phyloP scores from a whole-genome alignment of 441 rosid species.

The Dalechampia spathulata region DNA sequence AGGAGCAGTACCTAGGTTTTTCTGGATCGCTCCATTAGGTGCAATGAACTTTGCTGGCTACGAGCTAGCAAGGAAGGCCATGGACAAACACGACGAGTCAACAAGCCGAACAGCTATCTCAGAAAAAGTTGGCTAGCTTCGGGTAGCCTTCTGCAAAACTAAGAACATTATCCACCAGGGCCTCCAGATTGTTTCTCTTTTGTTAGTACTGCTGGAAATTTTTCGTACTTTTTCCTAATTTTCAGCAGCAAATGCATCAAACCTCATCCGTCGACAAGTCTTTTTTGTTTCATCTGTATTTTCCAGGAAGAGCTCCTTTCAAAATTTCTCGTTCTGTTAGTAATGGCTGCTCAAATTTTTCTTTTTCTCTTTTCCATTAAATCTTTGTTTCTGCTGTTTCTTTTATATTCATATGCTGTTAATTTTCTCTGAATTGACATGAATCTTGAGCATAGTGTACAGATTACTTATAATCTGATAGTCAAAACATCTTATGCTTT shows the following conservation, averaged over 20 bases:
- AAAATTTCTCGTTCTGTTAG: not conserved
- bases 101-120: constrained; percentile 22
- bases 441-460: not conserved
- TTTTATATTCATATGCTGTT: constrained; percentile 23
- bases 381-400: not conserved
- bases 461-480: too few relatives aligned
- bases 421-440: not conserved
- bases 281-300: not conserved
- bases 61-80: constrained; percentile 82
- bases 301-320: not conserved
- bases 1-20: constrained; percentile 92
- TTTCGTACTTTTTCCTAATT: constrained; percentile 25
- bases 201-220: constrained; percentile 22
- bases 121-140: constrained; percentile 32
- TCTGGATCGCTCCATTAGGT: constrained; percentile 98
- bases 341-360: constrained; percentile 8
- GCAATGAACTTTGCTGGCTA: constrained; percentile 99
- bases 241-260: constrained; percentile 13
- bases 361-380: constrained; percentile 11
- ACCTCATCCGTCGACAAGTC: constrained; percentile 41
- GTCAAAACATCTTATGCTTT: too few relatives aligned
- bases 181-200: constrained; percentile 13
- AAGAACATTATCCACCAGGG: not conserved
- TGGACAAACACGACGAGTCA: constrained; percentile 57
- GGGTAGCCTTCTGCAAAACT: constrained; percentile 16